A percentile compares a stretch with the other conserved stretches of the same genome.
These are phyloP conservation scores for Cytospora chrysosperma DNA, from an alignment of 2,329 filamentous ascomycete genomes.

Conservation along the genomic window DNA sequence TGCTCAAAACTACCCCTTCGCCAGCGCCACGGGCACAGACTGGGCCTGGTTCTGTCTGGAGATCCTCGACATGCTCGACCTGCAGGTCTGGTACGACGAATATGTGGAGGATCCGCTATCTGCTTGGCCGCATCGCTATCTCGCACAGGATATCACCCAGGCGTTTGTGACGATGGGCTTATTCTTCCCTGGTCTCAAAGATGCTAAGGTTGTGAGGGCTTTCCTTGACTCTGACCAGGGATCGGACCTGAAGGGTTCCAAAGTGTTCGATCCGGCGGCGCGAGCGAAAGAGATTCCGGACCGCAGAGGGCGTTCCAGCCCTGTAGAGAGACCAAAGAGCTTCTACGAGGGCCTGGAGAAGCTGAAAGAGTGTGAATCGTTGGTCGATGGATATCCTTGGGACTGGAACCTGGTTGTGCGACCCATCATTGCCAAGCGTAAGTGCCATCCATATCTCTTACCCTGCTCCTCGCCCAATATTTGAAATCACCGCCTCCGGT, in stretches of 20 bases:
- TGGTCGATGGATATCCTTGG: background rate
- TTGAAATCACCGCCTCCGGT: background rate
- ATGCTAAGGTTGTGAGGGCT: constrained; percentile 18
- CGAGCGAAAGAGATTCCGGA: background rate
- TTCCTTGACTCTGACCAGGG: constrained; percentile 3
- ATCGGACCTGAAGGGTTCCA: background rate
- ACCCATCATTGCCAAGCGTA: constrained; percentile 1
- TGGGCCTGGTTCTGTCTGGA: constrained; percentile 33
- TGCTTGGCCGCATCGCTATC: constrained; percentile 36
- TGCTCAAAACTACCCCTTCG: constrained; percentile 28
- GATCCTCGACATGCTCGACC: constrained; percentile 31
- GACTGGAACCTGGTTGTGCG: background rate
- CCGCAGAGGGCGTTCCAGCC: background rate
- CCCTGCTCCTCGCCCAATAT: no score
- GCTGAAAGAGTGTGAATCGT: background rate
- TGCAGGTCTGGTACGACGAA: constrained; percentile 28
- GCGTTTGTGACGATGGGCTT: constrained; percentile 38
- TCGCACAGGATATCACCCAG: constrained; percentile 38
- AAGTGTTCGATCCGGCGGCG: background rate
- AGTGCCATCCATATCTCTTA: background rate
- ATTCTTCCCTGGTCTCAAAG: constrained; percentile 37
- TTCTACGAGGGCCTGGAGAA: constrained; percentile 6
- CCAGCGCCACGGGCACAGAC: constrained; percentile 8
- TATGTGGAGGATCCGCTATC: constrained; percentile 26
- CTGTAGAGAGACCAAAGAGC: background rate